phyloP scores from a whole-genome alignment of 2,329 filamentous ascomycete genomes.

The Scytalidium sp. region DNA sequence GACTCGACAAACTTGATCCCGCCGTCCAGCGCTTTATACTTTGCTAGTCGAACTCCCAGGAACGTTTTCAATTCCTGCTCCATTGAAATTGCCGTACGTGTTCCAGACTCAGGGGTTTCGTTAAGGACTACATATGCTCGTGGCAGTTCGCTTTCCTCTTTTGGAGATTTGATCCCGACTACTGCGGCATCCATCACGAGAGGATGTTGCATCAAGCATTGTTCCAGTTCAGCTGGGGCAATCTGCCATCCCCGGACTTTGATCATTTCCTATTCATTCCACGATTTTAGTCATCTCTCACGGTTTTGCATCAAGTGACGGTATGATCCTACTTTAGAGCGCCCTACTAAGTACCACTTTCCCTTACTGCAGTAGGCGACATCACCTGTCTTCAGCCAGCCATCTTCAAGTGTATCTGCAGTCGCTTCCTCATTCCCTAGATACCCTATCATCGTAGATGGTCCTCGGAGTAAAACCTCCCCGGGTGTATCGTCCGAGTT shows the following conservation, averaged over 20 bases:
- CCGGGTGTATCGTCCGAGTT: constrained; percentile 15
- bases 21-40: background rate
- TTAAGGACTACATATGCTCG: constrained; percentile 50
- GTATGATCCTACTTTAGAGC: constrained; percentile 18
- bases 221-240: constrained; percentile 37
- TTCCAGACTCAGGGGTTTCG: background rate
- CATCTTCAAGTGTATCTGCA: constrained; percentile 22
- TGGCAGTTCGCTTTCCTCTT: constrained; percentile 52
- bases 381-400: constrained; percentile 36
- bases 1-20: background rate
- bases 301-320: background rate
- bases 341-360: constrained; percentile 37
- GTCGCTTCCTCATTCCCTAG: constrained; percentile 29
- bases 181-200: constrained; percentile 55
- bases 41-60: background rate
- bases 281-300: background rate
- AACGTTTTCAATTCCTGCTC: background rate
- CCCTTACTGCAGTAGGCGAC: constrained; percentile 40
- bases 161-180: constrained; percentile 47
- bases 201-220: constrained; percentile 22
- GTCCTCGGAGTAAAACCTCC: constrained; percentile 13
- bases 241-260: constrained; percentile 38
- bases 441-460: constrained; percentile 34
- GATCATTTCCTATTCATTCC: constrained; percentile 43
- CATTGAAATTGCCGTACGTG: background rate